phyloP scores from a whole-genome alignment of 495 filamentous ascomycete species.

The Immersiella caudata region DNA sequence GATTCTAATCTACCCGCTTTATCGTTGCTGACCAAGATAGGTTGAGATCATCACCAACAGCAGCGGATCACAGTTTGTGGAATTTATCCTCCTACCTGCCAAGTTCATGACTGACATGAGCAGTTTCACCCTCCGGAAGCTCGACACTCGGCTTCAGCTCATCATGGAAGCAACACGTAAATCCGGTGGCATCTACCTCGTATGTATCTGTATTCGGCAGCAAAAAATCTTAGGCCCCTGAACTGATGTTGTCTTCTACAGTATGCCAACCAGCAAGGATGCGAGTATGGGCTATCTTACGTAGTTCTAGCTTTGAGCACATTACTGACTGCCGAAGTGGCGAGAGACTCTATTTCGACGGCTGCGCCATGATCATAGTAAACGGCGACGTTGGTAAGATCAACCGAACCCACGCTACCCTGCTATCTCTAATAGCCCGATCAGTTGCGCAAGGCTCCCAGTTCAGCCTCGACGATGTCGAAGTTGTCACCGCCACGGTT shows the following conservation, averaged over 20 bases:
- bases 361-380: slow-evolving; percentile 75
- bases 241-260: background rate
- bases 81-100: background rate
- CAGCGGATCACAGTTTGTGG: slow-evolving; percentile 63
- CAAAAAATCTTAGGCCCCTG: background rate
- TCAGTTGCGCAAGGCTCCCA: slow-evolving; percentile 71
- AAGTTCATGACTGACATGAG: background rate
- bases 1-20: too few relatives aligned
- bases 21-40: background rate
- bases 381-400: slow-evolving; percentile 59
- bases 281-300: slow-evolving; percentile 60
- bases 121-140: slow-evolving; percentile 64
- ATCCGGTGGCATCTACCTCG: slow-evolving; percentile 73
- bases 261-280: slow-evolving; percentile 67
- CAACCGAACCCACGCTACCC: background rate
- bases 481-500: slow-evolving; percentile 78
- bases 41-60: slow-evolving; percentile 78
- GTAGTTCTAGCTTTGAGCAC: background rate
- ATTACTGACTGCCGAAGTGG: slow-evolving; percentile 28
- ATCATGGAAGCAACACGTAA: slow-evolving; percentile 77
- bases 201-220: slow-evolving; percentile 46
- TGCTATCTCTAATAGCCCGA: slow-evolving; percentile 54
- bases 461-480: slow-evolving; percentile 80
- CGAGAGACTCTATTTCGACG: slow-evolving; percentile 63
- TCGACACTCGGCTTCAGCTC: slow-evolving; percentile 70